Base-by-base conservation (phyloP, 2,329 filamentous ascomycete genomes). In the Raffaelea deltoideospora region DNA sequence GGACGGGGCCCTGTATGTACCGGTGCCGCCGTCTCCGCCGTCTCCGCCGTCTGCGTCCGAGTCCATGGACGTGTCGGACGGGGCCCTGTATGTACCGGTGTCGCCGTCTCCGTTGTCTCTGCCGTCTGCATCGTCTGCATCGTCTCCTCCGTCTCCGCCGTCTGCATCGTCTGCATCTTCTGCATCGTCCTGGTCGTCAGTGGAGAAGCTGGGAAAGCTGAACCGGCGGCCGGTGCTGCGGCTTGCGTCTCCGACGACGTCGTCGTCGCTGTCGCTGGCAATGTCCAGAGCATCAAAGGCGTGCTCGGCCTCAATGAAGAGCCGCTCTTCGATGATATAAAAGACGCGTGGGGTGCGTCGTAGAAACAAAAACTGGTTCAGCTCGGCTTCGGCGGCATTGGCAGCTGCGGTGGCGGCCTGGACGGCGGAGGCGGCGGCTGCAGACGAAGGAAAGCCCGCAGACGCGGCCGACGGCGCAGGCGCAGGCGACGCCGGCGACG, bases 321-420 rank as follows among this genome's bases (percentile, higher is more conserved):
- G 34, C 9, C 20, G 6, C 17, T 5, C 17, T 23, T 40, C 37
- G 8, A 45, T 36, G 11, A n/a, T 24, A 37, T 37, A 45, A 2
- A 45, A 19, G 18, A 37, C 35, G 5, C 37, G 38, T 15, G 43
- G 40, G 9, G 28, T 27, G 21, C 30, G 22, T 2, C 33, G 20
- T 2, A n/a, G 2, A 19, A 45, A 45, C 5, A 41, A 10, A 15
- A 43, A 45, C 33, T 29, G 31, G 4, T 30, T 27, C 22, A 45
- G 18, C 30, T 41, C 39, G 2, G 41, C 41, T 21, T 45, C 37
- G 18, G 37, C 38, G 2, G n/a, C 26, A 5, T 19, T 17, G n/a
- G 31, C 31, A 4, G 31, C 29, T 1, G 8, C 7, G 2, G 32
- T 26, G 7, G 33, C 35, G 2, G 37, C 31, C n/a, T 10, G 31